Evolutionary conservation across 192 early-diverging fungal genomes (phyloP), one percentile per base, ranked within the genome.

Genomic region (Haplosporangium gracile): DNA sequence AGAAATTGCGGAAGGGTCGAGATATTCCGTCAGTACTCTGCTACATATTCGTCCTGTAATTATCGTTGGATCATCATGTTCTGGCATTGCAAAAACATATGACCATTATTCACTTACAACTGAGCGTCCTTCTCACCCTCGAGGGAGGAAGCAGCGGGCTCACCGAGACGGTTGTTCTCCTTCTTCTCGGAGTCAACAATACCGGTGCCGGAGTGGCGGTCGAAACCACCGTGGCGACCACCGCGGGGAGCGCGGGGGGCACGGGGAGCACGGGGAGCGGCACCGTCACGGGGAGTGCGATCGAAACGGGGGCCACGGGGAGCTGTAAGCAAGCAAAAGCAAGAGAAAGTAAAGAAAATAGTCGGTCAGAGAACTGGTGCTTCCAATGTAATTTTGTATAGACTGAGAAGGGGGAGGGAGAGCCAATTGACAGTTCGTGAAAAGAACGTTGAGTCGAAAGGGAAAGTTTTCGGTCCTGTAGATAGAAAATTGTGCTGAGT

Each of bases 101-200:
- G 74, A 2, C 71, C 79, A 79, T 36, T 73, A 42, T 65, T 82
- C 29, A 88, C 89, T 84, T 87, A 88, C 88, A 84, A 88, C 74
- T 90, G 92, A 70, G 89, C 89, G 80, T 95, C 92, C 73, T 80
- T 90, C 68, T 79, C 88, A 75, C 80, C 91, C 87, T 91, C 91
- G 45, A 90, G 76, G 80, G 92, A 83, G 79, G 93, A 90, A 75
- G 89, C 88, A 65, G 91, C 86, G 72, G 94, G 78, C 71, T 96
- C 90, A 68, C 97, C 95, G 96, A 96, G 96, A 43, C 93, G 93
- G 87, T 95, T 94, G 89, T 93, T 95, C 88, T 96, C 95, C 94
- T 99, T 98, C 94, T 99, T 99, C 75, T 95, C 95, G 69, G 93
- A 93, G 89, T 97, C 97, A 76, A 69, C 72, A 70, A 93, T 89